A percentile compares a stretch with the other conserved stretches of the same genome.
These are phyloP conservation scores for Vicia villosa DNA, from an alignment of 306 rosid species.

Conservation along the genomic window DNA sequence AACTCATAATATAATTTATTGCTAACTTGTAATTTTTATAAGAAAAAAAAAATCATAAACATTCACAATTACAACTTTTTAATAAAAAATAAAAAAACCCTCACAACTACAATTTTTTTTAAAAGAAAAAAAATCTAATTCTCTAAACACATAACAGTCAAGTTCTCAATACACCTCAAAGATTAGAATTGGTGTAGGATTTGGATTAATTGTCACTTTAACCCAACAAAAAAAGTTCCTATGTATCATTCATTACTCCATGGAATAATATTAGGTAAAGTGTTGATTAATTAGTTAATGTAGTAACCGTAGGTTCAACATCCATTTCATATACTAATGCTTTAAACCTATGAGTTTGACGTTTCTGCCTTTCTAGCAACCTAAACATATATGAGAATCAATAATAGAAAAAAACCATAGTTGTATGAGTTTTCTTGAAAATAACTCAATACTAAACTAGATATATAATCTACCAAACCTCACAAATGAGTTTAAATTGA, in stretches of 20 bases:
- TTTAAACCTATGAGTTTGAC: background rate
- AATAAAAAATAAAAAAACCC: too few relatives aligned
- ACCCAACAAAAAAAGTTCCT: too few relatives aligned
- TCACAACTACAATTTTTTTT: too few relatives aligned
- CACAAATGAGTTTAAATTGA: conserved; percentile 33
- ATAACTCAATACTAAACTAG: conserved; percentile 7
- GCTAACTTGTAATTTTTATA: too few relatives aligned
- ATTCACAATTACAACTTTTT: too few relatives aligned
- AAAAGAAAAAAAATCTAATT: too few relatives aligned
- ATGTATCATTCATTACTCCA: background rate
- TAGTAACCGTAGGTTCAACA: background rate
- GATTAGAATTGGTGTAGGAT: too few relatives aligned
- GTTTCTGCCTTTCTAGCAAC: background rate
- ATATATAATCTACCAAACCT: conserved; percentile 22
- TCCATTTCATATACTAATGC: background rate
- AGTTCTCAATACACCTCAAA: too few relatives aligned
- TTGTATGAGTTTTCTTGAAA: conserved; percentile 43
- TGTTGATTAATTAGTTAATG: background rate
- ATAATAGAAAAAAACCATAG: background rate
- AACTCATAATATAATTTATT: too few relatives aligned
- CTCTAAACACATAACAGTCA: too few relatives aligned
- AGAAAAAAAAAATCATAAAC: too few relatives aligned
- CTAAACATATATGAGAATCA: background rate
- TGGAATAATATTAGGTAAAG: background rate
- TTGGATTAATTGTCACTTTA: too few relatives aligned